Evolutionary conservation across 2,329 filamentous ascomycete species (phyloP), one percentile per base, ranked within the genome.

Genomic region (Mycosphaerella sp.): DNA sequence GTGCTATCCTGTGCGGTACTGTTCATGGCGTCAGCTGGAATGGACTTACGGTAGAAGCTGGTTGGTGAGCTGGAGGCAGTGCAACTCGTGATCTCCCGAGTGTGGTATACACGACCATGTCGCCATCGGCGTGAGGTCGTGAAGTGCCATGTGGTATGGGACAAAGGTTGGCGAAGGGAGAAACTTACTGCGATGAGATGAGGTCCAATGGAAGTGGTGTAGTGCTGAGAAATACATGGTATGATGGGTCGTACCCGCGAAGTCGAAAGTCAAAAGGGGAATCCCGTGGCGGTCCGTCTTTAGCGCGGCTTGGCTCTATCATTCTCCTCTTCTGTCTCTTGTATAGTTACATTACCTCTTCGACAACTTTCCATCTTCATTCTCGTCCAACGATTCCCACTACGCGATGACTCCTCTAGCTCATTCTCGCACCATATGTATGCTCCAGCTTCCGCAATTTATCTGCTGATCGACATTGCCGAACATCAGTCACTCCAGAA

Each of bases 381-480:
- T 21, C 21, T 21, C 21, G 21, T 21, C 21, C 21, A 4, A 21
- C 21, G 21, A 21, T 21, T 21, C 21, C 3, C 21, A 21, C 21
- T 21, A 21, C 2, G 21, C 21, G 11, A 36, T 36, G 11, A 9
- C 8, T 41, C 4, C 32, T 36, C 4, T 36, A 12, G 11, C 32
- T 2, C 32, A 36, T 36, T 12, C 11, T 36, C 32, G 14, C 46
- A 1, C 34, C 47, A 42, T 54, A 54, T 14, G 41, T 54, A 17
- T 50, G 41, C 34, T 46, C 14, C 43, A 57, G 34, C 39, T 43
- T 46, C 38, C 54, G 48, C 45, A 58, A 21, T 45, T 52, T 55
- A 14, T 54, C 52, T 29, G 55, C 48, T 11, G 48, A 52, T n/a
- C 55, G 47, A 49, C 55, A 58, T 29, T 53, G 47, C 36, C 55